Percentiles rank a stretch among this genome's conserved stretches.
Evolutionary conservation across 2,329 filamentous ascomycete genomes (phyloP).

Genomic region (Monosporascus sp.): DNA sequence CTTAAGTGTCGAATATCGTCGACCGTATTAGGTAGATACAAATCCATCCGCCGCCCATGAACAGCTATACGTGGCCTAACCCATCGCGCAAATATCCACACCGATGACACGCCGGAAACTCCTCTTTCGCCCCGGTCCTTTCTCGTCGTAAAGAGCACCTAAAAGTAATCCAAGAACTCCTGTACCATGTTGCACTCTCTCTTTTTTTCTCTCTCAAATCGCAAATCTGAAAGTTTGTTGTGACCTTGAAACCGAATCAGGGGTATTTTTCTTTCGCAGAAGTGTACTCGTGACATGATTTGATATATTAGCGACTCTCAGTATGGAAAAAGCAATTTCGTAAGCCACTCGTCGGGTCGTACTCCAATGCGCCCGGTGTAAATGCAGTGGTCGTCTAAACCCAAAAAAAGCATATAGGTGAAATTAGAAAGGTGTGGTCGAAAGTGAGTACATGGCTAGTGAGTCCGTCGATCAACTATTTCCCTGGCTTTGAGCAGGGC

Average conservation of each 20-base stretch:
- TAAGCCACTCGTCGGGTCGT: neutral
- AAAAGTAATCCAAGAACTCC: neutral
- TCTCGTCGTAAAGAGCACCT: neutral
- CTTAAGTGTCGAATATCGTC: neutral
- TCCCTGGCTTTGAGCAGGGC: slow-evolving; percentile 54
- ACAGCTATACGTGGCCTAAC: neutral
- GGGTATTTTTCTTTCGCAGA: neutral
- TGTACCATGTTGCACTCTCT: neutral
- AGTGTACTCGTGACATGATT: neutral
- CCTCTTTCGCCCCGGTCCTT: neutral
- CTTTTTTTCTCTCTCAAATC: neutral
- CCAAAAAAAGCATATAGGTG: neutral
- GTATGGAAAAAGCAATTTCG: neutral
- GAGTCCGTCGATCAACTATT: slow-evolving; percentile 43
- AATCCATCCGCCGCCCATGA: neutral
- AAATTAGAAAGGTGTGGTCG: neutral
- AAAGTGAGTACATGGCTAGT: neutral
- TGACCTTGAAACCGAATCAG: neutral
- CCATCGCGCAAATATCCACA: neutral
- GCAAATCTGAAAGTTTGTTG: neutral
- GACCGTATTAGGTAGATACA: too few relatives aligned
- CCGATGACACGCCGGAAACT: neutral
- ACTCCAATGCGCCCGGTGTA: neutral
- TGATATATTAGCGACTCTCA: neutral
- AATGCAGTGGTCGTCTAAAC: neutral